Evolutionary conservation across 345 rosid genomes (phyloP).

Genomic region (Cardamine occulta): DNA sequence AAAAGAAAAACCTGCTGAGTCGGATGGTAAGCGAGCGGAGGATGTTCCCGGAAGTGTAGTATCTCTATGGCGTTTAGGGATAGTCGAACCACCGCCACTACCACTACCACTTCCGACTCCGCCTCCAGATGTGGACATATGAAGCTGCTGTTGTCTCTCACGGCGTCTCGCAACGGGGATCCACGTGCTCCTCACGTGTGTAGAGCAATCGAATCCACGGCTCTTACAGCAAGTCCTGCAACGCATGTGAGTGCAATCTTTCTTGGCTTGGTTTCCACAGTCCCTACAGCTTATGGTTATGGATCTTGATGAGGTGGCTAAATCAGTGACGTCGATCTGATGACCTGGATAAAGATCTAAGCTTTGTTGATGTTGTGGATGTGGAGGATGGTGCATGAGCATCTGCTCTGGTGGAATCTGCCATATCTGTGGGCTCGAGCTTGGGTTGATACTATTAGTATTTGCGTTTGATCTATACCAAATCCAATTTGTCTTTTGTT

Average conservation of each 20-base stretch:
- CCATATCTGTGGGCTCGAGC: slow-evolving; percentile 49
- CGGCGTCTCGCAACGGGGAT: slow-evolving; percentile 81
- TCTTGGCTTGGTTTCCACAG: slow-evolving; percentile 92
- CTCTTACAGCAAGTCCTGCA: slow-evolving; percentile 89
- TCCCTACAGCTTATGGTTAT: slow-evolving; percentile 67
- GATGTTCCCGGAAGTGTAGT: slow-evolving; percentile 29
- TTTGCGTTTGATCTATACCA: slow-evolving; percentile 55
- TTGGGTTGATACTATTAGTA: slow-evolving; percentile 33
- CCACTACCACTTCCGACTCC: too few species aligned
- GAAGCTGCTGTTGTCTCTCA: slow-evolving; percentile 61
- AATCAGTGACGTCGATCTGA: slow-evolving; percentile 56
- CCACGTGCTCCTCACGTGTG: slow-evolving; percentile 91
- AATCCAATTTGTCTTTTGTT: slow-evolving; percentile 51
- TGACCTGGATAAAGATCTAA: slow-evolving; percentile 66
- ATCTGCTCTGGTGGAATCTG: slow-evolving; percentile 55
- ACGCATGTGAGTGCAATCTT: slow-evolving; percentile 75
- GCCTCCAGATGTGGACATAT: slow-evolving; percentile 40
- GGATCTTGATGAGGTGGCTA: slow-evolving; percentile 45
- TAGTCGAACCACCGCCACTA: slow-evolving; percentile 10
- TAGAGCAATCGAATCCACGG: slow-evolving; percentile 74
- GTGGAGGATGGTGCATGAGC: slow-evolving; percentile 43
- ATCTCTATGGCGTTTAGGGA: slow-evolving; percentile 40
- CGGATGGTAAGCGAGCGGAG: slow-evolving; percentile 40
- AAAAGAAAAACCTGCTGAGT: slow-evolving; percentile 35
- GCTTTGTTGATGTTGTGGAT: slow-evolving; percentile 44